Conservation (phyloP, 306 rosid genomes). For the Begonia fuchsioides region DNA sequence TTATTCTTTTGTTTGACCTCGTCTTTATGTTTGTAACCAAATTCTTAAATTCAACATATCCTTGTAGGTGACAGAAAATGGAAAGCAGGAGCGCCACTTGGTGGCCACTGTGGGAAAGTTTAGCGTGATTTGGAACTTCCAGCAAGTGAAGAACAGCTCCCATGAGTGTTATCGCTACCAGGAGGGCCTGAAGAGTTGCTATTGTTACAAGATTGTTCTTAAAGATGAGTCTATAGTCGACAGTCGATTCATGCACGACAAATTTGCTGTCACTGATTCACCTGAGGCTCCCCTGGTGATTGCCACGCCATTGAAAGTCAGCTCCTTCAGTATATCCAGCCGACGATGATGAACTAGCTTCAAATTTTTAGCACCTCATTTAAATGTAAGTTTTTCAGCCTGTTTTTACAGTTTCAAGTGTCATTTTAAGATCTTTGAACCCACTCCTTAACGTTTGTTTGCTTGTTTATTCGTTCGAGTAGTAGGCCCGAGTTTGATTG, state of each 20-base stretch:
- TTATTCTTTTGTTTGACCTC: no score
- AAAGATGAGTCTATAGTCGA: slow-evolving; percentile 95
- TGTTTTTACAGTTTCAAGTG: no score
- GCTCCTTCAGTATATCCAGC: slow-evolving; percentile 65
- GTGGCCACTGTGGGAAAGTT: slow-evolving; percentile 97
- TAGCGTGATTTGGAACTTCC: slow-evolving; percentile 97
- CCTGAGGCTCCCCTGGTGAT: slow-evolving; percentile 94
- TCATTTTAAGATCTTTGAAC: no score
- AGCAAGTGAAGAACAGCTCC: slow-evolving; percentile 77
- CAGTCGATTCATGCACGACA: slow-evolving; percentile 92
- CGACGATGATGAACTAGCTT: slow-evolving; percentile 26
- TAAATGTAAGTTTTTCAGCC: not conserved
- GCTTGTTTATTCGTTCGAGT: no score
- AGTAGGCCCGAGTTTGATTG: no score
- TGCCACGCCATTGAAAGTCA: slow-evolving; percentile 85
- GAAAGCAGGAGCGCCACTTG: slow-evolving; percentile 92
- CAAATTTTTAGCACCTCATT: slow-evolving; percentile 1
- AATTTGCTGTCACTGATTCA: slow-evolving; percentile 75
- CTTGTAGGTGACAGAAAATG: slow-evolving; percentile 8
- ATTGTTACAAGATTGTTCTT: slow-evolving; percentile 88
- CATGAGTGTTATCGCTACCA: slow-evolving; percentile 85
- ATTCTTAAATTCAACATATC: not conserved
- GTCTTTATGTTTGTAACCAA: no score
- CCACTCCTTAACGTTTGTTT: no score
- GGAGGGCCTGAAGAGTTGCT: slow-evolving; percentile 93